Base-by-base conservation (phyloP, 2,329 filamentous ascomycete genomes). In the Colletotrichum limetticola region DNA sequence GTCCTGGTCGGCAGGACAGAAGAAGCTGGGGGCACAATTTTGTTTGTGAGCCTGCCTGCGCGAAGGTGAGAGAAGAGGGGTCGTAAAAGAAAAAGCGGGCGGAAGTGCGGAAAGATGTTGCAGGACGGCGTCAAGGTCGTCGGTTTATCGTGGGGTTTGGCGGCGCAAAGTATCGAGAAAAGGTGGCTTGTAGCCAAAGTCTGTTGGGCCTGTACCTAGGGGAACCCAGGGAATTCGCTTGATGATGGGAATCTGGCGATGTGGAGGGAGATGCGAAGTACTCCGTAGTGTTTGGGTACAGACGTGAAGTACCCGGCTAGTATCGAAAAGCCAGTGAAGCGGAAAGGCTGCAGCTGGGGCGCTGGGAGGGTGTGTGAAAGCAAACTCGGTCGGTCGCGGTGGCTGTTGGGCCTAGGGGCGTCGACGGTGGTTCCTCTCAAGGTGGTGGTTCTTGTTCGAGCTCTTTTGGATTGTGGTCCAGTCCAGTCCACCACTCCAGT, bases 381-480 rank as follows among this genome's bases (percentile, higher is more conserved):
- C 49, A 37, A 16, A 65, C 30, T 56, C 6, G 61, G 58, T n/a
- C 32, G 28, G 62, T 32, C 35, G 60, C 35, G 46, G 28, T 69
- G 59, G 30, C 11, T 63, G 28, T 59, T 68, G 65, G 52, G 64
- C 57, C 65, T 14, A 42, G 69, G 69, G 65, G 69, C 63, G 64
- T 68, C 53, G 69, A 68, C 65, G 65, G 65, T 63, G 58, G 62
- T 58, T 72, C 59, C 52, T 49, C 42, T 68, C 68, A 53, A 60
- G 37, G 49, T 26, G 30, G 59, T 37, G 66, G 60, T 49, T 46
- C 68, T 66, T 71, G 67, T 73, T 73, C 56, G 67, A 73, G 35
- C 46, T 57, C 42, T 70, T 57, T 61, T 63, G 61, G 28, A 66
- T 63, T 61, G 60, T 60, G 61, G 56, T 57, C 56, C 35, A 66